Evolutionary conservation across 2,329 filamentous ascomycete genomes (phyloP).

Genomic region (Microdochium paspali): DNA sequence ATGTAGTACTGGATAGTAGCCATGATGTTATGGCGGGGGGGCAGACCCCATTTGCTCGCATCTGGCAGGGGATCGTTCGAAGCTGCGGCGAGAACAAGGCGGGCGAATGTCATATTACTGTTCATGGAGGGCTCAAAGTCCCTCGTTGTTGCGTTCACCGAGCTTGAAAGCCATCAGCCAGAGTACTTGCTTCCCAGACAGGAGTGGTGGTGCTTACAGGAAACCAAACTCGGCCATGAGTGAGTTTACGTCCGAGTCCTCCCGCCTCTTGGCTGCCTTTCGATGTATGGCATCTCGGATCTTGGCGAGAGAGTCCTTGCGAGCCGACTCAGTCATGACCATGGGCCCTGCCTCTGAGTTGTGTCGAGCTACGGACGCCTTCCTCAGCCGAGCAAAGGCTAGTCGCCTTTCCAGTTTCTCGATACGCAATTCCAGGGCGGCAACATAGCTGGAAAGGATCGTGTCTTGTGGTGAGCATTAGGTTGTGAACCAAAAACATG

Average conservation of each 20-base stretch:
- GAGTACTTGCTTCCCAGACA: background rate
- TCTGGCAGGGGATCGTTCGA: slow-evolving; percentile 63
- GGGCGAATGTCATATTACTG: slow-evolving; percentile 85
- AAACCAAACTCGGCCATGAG: slow-evolving; percentile 91
- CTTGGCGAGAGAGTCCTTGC: slow-evolving; percentile 53
- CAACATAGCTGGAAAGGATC: slow-evolving; percentile 61
- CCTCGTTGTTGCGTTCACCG: slow-evolving; percentile 87
- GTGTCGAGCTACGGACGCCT: slow-evolving; percentile 58
- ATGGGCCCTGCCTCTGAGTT: slow-evolving; percentile 40
- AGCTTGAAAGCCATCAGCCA: slow-evolving; percentile 37
- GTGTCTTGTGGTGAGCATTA: background rate
- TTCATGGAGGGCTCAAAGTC: slow-evolving; percentile 86
- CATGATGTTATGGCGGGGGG: slow-evolving; percentile 58
- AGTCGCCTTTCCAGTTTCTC: slow-evolving; percentile 80
- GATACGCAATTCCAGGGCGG: slow-evolving; percentile 83
- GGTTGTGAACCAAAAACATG: background rate
- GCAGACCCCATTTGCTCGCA: slow-evolving; percentile 52
- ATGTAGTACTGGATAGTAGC: slow-evolving; percentile 76
- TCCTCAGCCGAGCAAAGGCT: slow-evolving; percentile 58
- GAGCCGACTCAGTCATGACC: slow-evolving; percentile 34
- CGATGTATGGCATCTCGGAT: slow-evolving; percentile 56
- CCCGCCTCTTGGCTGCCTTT: slow-evolving; percentile 54
- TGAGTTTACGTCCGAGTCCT: slow-evolving; percentile 82
- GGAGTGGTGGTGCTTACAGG: slow-evolving; percentile 44
- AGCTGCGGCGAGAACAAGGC: slow-evolving; percentile 76